Base-by-base conservation (phyloP, 2,329 filamentous ascomycete species). In the Penicillium sp. region DNA sequence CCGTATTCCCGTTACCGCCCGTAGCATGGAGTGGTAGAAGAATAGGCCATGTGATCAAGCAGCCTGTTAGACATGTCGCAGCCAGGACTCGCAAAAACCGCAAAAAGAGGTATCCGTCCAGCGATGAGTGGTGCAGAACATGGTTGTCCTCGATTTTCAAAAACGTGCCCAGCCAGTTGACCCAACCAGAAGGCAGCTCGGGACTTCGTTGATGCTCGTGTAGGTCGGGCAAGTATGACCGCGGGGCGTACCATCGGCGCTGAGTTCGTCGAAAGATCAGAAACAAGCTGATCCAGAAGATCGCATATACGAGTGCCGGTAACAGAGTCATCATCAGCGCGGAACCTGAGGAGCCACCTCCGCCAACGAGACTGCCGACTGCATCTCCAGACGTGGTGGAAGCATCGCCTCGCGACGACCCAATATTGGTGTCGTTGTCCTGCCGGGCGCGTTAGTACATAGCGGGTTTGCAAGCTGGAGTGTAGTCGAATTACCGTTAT, bases 41-140 rank as follows among this genome's bases (percentile, higher is more conserved):
- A 31, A 97, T 81, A 0, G 94, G 93, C 89, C 91, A 96, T 36
- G 90, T 91, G 56, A 97, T 87, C 62, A 84, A 77, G 66, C 89
- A 91, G 45, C 93, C 94, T 6, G 91, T 86, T 29, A 97, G 82
- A 71, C 88, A 92, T 58, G 93, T 88, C 55, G 89, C 82, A 58
- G 88, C 86, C 42, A 90, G 79, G 43, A 94, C 88, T 63, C 91
- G 88, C 59, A 97, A 77, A 65, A 93, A 96, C 21, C 93, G 90
- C 22, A 97, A 81, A 73, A 95, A 96, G 43, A 97, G 86, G 74
- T 92, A 97, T 22, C 90, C 90, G 71, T 97, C 93, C 49, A 97
- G 83, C 1, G 92, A 95, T 62, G 92, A 90, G 76, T 95, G 90
- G 65, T 94, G 90, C 7, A 97, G 85, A n/a, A 92, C 85, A 68